Evolutionary conservation across 768 basidiomycete genomes (phyloP).

Genomic region (Lentinus tigrinus): DNA sequence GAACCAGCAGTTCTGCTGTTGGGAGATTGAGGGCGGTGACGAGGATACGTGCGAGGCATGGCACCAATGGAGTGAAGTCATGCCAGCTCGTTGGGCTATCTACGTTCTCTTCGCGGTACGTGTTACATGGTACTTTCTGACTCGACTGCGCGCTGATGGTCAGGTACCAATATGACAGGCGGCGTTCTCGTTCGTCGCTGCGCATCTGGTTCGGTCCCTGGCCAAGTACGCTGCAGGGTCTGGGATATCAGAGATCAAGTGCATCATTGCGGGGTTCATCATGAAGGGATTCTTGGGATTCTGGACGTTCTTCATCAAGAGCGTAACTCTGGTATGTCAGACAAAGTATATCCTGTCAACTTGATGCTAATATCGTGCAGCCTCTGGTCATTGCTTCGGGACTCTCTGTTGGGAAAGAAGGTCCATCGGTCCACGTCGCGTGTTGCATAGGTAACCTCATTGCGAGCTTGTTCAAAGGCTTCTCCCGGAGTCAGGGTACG

Average conservation of each 20-base stretch:
- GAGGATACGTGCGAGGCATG: conserved; percentile 86
- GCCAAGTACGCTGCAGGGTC: conserved; percentile 97
- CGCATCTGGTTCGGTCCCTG: conserved; percentile 83
- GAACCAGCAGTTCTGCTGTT: conserved; percentile 97
- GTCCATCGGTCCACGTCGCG: conserved; percentile 96
- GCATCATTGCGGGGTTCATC: conserved; percentile 93
- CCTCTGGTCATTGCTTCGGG: conserved; percentile 97
- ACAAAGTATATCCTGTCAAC: neutral
- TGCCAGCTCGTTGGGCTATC: conserved; percentile 73
- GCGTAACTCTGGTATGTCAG: conserved; percentile 77
- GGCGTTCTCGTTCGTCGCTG: conserved; percentile 80
- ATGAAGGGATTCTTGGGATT: conserved; percentile 95
- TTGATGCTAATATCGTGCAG: conserved; percentile 40
- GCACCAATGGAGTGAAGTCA: conserved; percentile 82
- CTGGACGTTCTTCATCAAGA: conserved; percentile 91
- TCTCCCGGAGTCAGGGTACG: conserved; percentile 85
- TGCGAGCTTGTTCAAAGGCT: conserved; percentile 79
- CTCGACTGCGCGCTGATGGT: neutral
- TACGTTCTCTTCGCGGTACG: conserved; percentile 90
- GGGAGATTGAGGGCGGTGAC: conserved; percentile 86
- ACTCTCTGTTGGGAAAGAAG: conserved; percentile 96
- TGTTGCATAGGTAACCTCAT: conserved; percentile 90
- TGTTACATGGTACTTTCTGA: conserved; percentile 2
- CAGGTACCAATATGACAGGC: conserved; percentile 44
- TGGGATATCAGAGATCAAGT: conserved; percentile 98